These are phyloP conservation scores for Entelexis paramagnoliae DNA, from an alignment of 1,139 yeast species.

Conservation along the genomic window DNA sequence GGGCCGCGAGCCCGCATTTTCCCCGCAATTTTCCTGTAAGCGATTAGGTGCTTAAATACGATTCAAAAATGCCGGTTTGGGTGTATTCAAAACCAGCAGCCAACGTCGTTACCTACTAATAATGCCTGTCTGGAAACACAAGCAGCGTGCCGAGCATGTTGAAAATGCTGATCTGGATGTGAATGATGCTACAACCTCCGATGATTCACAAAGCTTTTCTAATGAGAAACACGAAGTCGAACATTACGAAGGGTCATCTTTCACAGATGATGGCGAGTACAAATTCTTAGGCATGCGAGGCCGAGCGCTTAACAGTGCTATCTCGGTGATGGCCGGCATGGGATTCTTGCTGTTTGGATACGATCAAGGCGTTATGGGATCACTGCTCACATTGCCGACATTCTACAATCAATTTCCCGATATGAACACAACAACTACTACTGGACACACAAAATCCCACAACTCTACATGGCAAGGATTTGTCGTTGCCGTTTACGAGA, in stretches of 20 bases:
- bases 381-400: constrained; percentile 28
- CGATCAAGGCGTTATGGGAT: constrained; percentile 73
- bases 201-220: background rate
- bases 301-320: constrained; percentile 34
- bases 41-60: background rate
- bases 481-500: constrained; percentile 59
- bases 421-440: constrained; percentile 26
- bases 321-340: constrained; percentile 50
- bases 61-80: too few relatives aligned
- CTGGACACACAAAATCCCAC: background rate
- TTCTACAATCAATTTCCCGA: constrained; percentile 20
- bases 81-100: too few relatives aligned
- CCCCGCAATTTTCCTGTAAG: too few relatives aligned
- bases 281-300: constrained; percentile 40
- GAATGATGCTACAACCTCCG: background rate
- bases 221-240: background rate
- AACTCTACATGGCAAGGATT: constrained; percentile 42
- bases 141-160: background rate
- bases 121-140: background rate
- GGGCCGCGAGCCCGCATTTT: background rate
- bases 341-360: constrained; percentile 69
- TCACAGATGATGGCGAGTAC: background rate
- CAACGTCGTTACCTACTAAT: too few relatives aligned
- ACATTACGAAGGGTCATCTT: background rate
- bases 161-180: background rate